Conservation (phyloP, 257 asterid species). For the Orobanche coerulescens region DNA sequence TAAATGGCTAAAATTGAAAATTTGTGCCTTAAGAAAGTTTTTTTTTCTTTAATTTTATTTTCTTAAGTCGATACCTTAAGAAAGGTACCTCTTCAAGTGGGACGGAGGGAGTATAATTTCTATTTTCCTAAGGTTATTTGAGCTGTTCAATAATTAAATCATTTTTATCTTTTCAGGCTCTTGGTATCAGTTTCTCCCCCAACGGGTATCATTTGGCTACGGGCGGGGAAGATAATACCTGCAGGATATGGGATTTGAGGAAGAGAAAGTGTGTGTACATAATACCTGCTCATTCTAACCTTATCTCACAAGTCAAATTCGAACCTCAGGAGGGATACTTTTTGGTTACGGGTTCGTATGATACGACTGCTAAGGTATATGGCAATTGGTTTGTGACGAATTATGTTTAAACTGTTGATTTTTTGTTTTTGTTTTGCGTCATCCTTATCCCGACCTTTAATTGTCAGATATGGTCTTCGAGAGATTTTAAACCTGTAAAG, state of each 20-base stretch:
- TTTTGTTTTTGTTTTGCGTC: background rate
- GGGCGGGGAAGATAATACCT: slow-evolving; percentile 95
- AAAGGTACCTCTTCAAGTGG: no score
- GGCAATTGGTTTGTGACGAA: background rate
- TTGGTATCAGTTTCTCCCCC: slow-evolving; percentile 79
- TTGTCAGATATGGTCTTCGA: slow-evolving; percentile 78
- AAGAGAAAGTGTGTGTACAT: slow-evolving; percentile 61
- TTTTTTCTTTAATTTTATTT: no score
- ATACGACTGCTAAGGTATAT: slow-evolving; percentile 77
- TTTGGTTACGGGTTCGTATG: slow-evolving; percentile 84
- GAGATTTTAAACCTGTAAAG: slow-evolving; percentile 81
- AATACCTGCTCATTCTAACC: slow-evolving; percentile 93
- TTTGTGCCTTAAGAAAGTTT: no score
- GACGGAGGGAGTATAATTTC: no score
- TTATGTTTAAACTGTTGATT: background rate
- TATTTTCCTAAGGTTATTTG: background rate
- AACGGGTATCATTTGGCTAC: slow-evolving; percentile 93
- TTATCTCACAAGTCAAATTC: slow-evolving; percentile 83
- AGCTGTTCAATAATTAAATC: background rate
- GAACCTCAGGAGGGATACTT: slow-evolving; percentile 94
- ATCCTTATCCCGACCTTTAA: slow-evolving; percentile 15
- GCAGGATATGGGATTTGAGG: slow-evolving; percentile 92
- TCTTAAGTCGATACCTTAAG: no score
- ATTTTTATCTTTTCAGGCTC: slow-evolving; percentile 53
- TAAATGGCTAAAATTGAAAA: no score